Base-by-base conservation (phyloP, 2,329 filamentous ascomycete species). In the Beauveria varroae region DNA sequence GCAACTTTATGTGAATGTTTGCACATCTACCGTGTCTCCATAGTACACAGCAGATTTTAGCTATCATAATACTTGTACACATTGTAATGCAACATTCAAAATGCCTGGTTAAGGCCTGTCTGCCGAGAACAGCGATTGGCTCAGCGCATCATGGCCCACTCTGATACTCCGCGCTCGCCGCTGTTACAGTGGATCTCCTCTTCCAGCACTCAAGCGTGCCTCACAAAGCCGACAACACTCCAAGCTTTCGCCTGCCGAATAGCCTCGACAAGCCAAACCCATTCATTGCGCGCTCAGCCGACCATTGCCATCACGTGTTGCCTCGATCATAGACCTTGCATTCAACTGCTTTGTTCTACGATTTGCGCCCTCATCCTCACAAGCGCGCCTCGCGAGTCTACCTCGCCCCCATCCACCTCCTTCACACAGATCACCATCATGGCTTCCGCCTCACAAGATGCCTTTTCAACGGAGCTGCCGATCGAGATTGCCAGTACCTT, bases 401-500 rank as follows among this genome's bases (percentile, higher is more conserved):
- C 34, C 5, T 20, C 30, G 14, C 22, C 6, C 14, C 16, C 26
- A 43, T 18, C 9, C 54, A 47, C 41, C n/a, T 30, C 30, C 56
- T 47, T 49, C 51, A 56, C 24, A 55, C 43, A 55, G 5, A 16
- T 37, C 51, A 56, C 57, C 59, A 68, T 56, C 62, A 88, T 88
- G 40, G 75, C 76, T 34, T 80, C 83, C 30, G 80, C 82, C 3
- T 47, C 50, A 6, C 50, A 54, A 54, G 51, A 55, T 37, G 3
- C 58, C 10, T 34, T 61, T 20, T n/a, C 43, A n/a, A 3, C 50
- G 16, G 58, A 44, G n/a, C 73, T 84, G 20, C 81, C 86, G 28
- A 75, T 85, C 26, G 85, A 95, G 71, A 76, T 93, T 62, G 89
- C 90, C 51, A 89, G 90, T 68, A 88, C 88, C 40, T 78, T 96